phyloP scores from a whole-genome alignment of 2,329 filamentous ascomycete species.

The Neocucurbitaria cava region DNA sequence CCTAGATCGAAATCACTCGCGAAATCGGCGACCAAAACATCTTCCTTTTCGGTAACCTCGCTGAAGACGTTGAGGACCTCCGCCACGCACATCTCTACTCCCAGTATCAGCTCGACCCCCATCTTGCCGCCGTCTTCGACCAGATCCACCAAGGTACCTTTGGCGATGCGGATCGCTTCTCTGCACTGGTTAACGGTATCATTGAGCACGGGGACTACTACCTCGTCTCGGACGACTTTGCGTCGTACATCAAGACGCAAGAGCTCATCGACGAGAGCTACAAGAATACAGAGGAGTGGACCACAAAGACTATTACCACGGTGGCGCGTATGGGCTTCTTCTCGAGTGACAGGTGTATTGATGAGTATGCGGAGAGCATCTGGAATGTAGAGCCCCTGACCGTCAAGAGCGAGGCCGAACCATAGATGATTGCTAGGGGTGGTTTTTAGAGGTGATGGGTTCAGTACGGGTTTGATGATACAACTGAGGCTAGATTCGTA shows the following conservation, averaged over 20 bases:
- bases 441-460: background rate
- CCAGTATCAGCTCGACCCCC: constrained; percentile 75
- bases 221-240: constrained; percentile 96
- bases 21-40: constrained; percentile 97
- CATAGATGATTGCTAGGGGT: constrained; percentile 6
- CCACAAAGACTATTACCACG: constrained; percentile 85
- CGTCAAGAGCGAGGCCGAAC: constrained; percentile 44
- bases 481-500: constrained; percentile 6
- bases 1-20: constrained; percentile 91
- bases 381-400: constrained; percentile 92
- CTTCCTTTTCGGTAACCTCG: constrained; percentile 95
- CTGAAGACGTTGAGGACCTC: constrained; percentile 95
- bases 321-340: constrained; percentile 98
- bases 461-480: background rate
- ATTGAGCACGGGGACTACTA: constrained; percentile 97
- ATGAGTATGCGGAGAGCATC: constrained; percentile 95
- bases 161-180: constrained; percentile 78
- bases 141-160: constrained; percentile 82
- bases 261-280: constrained; percentile 90
- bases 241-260: constrained; percentile 92
- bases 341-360: constrained; percentile 91
- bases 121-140: constrained; percentile 81
- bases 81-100: constrained; percentile 89
- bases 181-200: constrained; percentile 83
- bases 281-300: constrained; percentile 89